Percentiles rank a stretch among this genome's conserved stretches.
Conservation (phyloP, 1,284 basidiomycete species). For the Rhodotorula mucilaginosa region DNA sequence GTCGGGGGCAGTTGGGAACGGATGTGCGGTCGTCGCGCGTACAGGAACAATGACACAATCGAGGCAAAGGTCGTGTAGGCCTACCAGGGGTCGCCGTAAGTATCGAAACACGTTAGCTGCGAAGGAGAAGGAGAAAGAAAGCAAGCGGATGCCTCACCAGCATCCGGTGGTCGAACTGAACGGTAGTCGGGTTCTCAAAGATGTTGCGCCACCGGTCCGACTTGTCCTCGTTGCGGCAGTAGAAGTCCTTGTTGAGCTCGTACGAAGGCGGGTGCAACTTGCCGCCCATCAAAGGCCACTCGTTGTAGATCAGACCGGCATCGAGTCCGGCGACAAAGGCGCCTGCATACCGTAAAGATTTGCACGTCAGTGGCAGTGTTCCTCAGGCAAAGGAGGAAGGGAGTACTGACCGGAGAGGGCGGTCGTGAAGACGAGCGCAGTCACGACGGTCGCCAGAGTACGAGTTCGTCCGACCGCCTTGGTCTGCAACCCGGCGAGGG, state of each 20-base stretch:
- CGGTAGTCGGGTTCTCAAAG: constrained; percentile 95
- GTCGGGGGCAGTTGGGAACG: constrained; percentile 65
- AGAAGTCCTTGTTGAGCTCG: constrained; percentile 78
- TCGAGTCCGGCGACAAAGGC: constrained; percentile 98
- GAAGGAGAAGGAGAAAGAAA: constrained; percentile 18
- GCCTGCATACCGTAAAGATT: constrained; percentile 55
- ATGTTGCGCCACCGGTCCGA: constrained; percentile 84
- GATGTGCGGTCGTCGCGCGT: constrained; percentile 56
- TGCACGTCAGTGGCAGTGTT: not conserved
- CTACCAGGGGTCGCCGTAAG: constrained; percentile 51
- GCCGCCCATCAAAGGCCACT: constrained; percentile 91
- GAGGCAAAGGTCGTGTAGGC: constrained; percentile 75
- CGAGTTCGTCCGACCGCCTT: constrained; percentile 63
- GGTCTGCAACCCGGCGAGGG: constrained; percentile 56
- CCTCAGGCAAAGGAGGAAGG: no score
- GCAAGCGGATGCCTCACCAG: no score
- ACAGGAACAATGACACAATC: constrained; percentile 64
- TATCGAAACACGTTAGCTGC: not conserved
- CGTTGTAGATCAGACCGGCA: constrained; percentile 94
- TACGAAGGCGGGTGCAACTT: constrained; percentile 74
- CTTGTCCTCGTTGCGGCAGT: constrained; percentile 65
- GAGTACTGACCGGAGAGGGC: constrained; percentile 71
- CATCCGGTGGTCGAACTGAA: constrained; percentile 93
- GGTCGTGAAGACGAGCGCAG: constrained; percentile 79
- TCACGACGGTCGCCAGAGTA: constrained; percentile 61